Evolutionary conservation across 768 basidiomycete genomes (phyloP).

Genomic region (Psilocybe sp.): DNA sequence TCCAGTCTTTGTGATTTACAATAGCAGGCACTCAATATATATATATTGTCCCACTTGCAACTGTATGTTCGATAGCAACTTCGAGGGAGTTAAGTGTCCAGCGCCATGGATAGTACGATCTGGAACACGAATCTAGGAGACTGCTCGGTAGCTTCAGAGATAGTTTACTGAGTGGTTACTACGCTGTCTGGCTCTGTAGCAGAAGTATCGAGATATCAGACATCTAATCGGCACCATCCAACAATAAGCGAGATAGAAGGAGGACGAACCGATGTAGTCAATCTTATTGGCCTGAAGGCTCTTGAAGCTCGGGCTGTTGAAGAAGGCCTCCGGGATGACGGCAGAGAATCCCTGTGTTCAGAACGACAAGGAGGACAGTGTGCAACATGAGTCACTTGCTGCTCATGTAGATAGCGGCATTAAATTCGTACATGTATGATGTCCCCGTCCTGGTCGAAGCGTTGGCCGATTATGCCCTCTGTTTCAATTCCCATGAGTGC

Average conservation of each 20-base stretch:
- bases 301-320: constrained; percentile 14
- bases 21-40: no score
- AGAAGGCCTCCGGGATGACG: constrained; percentile 13
- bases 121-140: no score
- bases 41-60: no score
- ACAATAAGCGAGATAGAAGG: neutral
- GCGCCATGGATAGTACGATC: neutral
- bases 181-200: constrained; percentile 18
- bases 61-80: no score
- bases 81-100: no score
- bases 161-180: constrained; percentile 16
- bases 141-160: neutral
- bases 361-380: no score
- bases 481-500: neutral
- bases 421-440: constrained; percentile 14
- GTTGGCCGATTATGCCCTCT: constrained; percentile 15
- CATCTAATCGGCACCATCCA: neutral
- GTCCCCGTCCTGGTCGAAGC: constrained; percentile 12
- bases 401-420: neutral
- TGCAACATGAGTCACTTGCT: no score
- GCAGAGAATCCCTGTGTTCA: constrained; percentile 19
- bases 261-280: constrained; percentile 15
- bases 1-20: no score
- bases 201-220: neutral
- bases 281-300: constrained; percentile 9